A percentile compares a stretch with the other conserved stretches of the same genome.
Evolutionary conservation across 2,329 filamentous ascomycete species (phyloP).

Genomic region (Pseudocercospora cruenta): DNA sequence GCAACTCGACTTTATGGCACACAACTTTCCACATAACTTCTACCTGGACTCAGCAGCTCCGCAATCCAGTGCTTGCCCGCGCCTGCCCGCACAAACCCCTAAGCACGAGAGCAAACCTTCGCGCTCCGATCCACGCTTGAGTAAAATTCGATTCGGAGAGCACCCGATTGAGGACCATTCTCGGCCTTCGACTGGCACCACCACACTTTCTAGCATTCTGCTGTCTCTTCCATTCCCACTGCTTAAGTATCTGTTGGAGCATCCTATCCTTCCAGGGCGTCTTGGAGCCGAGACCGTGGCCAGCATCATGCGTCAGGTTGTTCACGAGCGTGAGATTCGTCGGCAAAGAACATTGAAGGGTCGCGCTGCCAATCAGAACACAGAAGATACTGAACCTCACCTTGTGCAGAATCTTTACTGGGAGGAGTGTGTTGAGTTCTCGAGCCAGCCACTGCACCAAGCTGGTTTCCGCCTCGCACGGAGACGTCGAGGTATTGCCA

Average conservation of each 20-base stretch:
- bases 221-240: constrained; percentile 71
- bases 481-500: constrained; percentile 35
- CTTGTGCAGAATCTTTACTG: constrained; percentile 35
- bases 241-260: constrained; percentile 68
- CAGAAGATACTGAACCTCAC: constrained; percentile 15
- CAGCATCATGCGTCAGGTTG: constrained; percentile 46
- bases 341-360: constrained; percentile 35
- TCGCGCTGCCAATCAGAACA: constrained; percentile 18
- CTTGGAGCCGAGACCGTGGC: constrained; percentile 45
- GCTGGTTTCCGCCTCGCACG: constrained; percentile 43
- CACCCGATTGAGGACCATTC: constrained; percentile 53
- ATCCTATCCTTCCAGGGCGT: constrained; percentile 56
- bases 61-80: constrained; percentile 52
- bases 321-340: constrained; percentile 48
- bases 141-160: constrained; percentile 73
- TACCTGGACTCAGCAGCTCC: constrained; percentile 57
- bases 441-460: constrained; percentile 33
- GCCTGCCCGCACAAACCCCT: constrained; percentile 43
- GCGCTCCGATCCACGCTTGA: constrained; percentile 58
- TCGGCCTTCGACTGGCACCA: constrained; percentile 44
- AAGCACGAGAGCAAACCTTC: constrained; percentile 40
- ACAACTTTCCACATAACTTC: constrained; percentile 64
- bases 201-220: constrained; percentile 66
- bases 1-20: constrained; percentile 62
- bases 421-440: constrained; percentile 44